phyloP scores from a whole-genome alignment of 169 alveolate genomes.

The Plasmodium vivax region DNA sequence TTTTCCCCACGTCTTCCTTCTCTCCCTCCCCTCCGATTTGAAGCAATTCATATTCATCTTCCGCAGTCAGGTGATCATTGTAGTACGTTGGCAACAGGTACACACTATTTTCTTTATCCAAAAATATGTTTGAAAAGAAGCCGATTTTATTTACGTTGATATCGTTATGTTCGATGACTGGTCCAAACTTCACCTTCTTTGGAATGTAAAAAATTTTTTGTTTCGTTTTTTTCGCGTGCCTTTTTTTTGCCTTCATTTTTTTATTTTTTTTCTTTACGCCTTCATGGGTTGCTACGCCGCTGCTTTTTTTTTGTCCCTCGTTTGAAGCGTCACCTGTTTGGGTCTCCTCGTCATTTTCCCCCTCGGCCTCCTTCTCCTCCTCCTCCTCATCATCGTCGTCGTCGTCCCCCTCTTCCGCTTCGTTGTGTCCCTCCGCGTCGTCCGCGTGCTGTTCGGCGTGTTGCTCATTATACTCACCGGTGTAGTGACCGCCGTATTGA shows the following conservation, averaged over 20 bases:
- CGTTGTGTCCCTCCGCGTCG: not conserved
- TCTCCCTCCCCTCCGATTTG: not conserved
- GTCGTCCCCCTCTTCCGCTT: not conserved
- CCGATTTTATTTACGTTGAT: constrained; percentile 30
- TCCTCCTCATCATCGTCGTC: not conserved
- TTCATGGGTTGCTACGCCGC: not conserved
- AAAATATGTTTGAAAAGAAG: constrained; percentile 27
- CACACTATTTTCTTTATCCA: not conserved
- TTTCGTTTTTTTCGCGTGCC: not conserved
- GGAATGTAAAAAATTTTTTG: constrained; percentile 25
- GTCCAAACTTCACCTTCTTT: constrained; percentile 18
- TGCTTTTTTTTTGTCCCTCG: not conserved
- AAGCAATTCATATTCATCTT: constrained; percentile 25
- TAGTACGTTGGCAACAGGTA: constrained; percentile 21
- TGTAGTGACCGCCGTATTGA: not conserved
- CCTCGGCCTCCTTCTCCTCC: not conserved
- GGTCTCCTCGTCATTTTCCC: not conserved
- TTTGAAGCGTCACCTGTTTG: not conserved
- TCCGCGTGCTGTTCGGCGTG: not conserved
- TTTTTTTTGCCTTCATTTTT: not conserved
- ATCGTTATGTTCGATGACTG: constrained; percentile 50
- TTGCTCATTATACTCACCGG: not conserved
- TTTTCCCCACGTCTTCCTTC: not conserved
- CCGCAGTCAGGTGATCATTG: constrained; percentile 23
- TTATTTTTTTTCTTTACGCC: not conserved